These are phyloP conservation scores for Blastomyces gilchristii DNA, from an alignment of 2,329 filamentous ascomycete genomes.

Conservation along the genomic window DNA sequence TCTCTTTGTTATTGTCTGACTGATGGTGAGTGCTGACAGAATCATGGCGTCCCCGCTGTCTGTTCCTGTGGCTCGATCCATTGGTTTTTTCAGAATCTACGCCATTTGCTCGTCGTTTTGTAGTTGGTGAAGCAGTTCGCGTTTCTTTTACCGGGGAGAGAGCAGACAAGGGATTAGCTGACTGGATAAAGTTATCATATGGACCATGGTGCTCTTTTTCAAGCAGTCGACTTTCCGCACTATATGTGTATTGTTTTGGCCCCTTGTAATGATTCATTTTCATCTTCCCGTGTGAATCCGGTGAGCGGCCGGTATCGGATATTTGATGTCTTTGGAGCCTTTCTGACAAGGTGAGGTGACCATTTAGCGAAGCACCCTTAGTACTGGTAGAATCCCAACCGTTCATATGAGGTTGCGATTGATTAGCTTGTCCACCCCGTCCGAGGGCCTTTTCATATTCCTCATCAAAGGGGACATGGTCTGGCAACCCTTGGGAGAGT, in stretches of 20 bases:
- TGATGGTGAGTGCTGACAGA: slow-evolving; percentile 11
- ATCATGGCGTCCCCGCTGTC: slow-evolving; percentile 28
- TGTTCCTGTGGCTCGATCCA: slow-evolving; percentile 26
- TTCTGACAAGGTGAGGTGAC: slow-evolving; percentile 27
- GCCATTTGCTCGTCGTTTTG: slow-evolving; percentile 25
- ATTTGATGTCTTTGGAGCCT: slow-evolving; percentile 31
- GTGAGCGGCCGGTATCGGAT: slow-evolving; percentile 25
- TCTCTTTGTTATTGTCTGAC: slow-evolving; percentile 23
- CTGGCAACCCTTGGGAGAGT: slow-evolving; percentile 31
- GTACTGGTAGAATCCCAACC: slow-evolving; percentile 12
- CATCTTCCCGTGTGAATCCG: slow-evolving; percentile 20
- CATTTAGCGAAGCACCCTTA: slow-evolving; percentile 18
- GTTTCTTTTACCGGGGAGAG: slow-evolving; percentile 23
- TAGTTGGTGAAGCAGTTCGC: slow-evolving; percentile 21
- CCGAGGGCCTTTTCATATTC: slow-evolving; percentile 23
- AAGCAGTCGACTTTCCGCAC: slow-evolving; percentile 24
- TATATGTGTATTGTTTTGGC: slow-evolving; percentile 14
- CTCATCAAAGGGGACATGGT: slow-evolving; percentile 28
- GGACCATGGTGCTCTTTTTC: slow-evolving; percentile 22
- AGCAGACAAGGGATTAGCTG: slow-evolving; percentile 16
- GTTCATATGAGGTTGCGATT: slow-evolving; percentile 14
- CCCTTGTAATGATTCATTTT: slow-evolving; percentile 15
- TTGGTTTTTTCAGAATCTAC: slow-evolving; percentile 27
- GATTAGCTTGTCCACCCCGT: slow-evolving; percentile 21
- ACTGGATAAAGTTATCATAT: slow-evolving; percentile 16